These are phyloP conservation scores for Vicia faba DNA, from an alignment of 306 rosid species.

Conservation along the genomic window DNA sequence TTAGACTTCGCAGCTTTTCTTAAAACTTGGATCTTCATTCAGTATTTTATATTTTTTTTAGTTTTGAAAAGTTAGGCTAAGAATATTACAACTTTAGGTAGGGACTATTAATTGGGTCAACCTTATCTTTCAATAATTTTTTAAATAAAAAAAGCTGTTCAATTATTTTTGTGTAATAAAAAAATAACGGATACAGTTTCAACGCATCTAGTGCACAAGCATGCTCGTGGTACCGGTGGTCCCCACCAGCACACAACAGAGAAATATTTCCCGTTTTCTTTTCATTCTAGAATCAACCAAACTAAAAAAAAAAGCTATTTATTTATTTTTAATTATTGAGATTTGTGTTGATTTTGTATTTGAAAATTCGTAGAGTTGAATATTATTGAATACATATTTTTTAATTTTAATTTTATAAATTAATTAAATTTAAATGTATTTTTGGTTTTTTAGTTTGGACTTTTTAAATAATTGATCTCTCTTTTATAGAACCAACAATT, in stretches of 20 bases:
- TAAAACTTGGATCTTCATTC: too few species aligned
- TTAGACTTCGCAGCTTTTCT: too few species aligned
- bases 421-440: too few species aligned
- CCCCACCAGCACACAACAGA: constrained; percentile 35
- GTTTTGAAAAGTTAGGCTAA: background rate
- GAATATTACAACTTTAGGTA: background rate
- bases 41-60: too few species aligned
- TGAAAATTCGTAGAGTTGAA: background rate
- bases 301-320: background rate
- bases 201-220: constrained; percentile 21
- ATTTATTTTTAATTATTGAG: constrained; percentile 1
- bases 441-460: too few species aligned
- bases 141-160: background rate
- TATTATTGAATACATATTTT: too few species aligned
- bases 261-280: constrained; percentile 31
- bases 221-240: constrained; percentile 42
- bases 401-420: too few species aligned
- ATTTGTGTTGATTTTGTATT: background rate
- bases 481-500: too few species aligned
- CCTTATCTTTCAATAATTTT: background rate
- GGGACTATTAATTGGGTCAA: constrained; percentile 9
- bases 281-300: constrained; percentile 1
- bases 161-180: background rate
- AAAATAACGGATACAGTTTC: background rate
- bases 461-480: too few species aligned